These are phyloP conservation scores for Candida fluviatilis DNA, from an alignment of 805 yeast genomes.

Conservation along the genomic window DNA sequence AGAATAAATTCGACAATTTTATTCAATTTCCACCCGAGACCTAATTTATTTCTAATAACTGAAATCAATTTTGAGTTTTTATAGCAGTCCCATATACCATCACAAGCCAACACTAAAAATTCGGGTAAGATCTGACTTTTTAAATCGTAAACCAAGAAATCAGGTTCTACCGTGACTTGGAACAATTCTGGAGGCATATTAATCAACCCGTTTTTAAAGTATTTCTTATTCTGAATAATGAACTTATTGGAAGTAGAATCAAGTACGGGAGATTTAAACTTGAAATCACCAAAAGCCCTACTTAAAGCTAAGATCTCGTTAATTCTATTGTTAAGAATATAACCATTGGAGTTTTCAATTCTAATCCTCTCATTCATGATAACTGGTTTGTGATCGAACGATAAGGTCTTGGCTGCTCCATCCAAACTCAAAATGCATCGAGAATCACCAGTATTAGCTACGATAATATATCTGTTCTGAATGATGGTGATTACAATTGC, in stretches of 20 bases:
- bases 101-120: slow-evolving; percentile 40
- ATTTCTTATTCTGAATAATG: slow-evolving; percentile 18
- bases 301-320: slow-evolving; percentile 42
- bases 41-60: slow-evolving; percentile 53
- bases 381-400: slow-evolving; percentile 43
- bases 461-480: slow-evolving; percentile 39
- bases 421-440: slow-evolving; percentile 53
- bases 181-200: slow-evolving; percentile 40
- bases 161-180: slow-evolving; percentile 44
- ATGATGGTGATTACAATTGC: slow-evolving; percentile 32
- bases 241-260: slow-evolving; percentile 28
- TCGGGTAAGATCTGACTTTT: slow-evolving; percentile 21
- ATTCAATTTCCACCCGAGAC: slow-evolving; percentile 53
- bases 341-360: slow-evolving; percentile 39
- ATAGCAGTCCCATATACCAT: slow-evolving; percentile 47
- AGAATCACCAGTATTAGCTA: slow-evolving; percentile 76
- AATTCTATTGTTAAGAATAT: slow-evolving; percentile 33
- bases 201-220: slow-evolving; percentile 23
- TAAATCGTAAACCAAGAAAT: slow-evolving; percentile 34
- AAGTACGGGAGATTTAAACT: slow-evolving; percentile 37
- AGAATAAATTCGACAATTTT: slow-evolving; percentile 56
- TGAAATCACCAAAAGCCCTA: slow-evolving; percentile 43
- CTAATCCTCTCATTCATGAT: slow-evolving; percentile 42
- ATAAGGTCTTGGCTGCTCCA: slow-evolving; percentile 51
- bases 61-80: slow-evolving; percentile 52